A percentile compares a stretch with the other conserved stretches of the same genome.
Evolutionary conservation across 768 basidiomycete genomes (phyloP).

Genomic region (Leccinellum rugosiceps): DNA sequence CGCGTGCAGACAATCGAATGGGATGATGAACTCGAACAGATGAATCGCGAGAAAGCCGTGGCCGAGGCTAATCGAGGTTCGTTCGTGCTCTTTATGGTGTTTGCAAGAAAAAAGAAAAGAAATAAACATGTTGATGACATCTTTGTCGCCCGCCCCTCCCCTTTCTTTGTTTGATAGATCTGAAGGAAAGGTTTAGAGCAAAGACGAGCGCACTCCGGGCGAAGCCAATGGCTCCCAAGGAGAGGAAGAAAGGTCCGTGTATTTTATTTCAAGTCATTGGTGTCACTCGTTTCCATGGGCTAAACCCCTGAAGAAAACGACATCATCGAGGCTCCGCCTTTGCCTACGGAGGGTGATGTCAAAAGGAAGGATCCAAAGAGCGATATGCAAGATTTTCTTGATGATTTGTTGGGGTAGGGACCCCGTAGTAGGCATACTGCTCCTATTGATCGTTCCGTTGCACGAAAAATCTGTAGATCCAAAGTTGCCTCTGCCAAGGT

Average conservation of each 20-base stretch:
- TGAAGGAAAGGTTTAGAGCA: conserved; percentile 56
- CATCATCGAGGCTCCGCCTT: conserved; percentile 49
- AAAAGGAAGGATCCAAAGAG: conserved; percentile 43
- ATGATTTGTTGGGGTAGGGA: conserved; percentile 54
- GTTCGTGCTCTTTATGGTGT: conserved; percentile 5
- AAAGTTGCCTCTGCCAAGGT: neutral
- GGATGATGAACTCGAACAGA: conserved; percentile 61
- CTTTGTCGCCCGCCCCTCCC: neutral
- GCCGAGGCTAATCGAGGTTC: conserved; percentile 77
- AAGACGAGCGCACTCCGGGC: conserved; percentile 47
- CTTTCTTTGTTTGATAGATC: conserved; percentile 36
- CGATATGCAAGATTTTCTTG: conserved; percentile 71
- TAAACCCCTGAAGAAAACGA: conserved; percentile 28
- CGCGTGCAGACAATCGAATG: conserved; percentile 63
- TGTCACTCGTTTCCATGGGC: neutral
- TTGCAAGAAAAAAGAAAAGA: neutral
- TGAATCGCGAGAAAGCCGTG: conserved; percentile 66
- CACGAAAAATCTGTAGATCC: neutral
- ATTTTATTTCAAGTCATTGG: neutral
- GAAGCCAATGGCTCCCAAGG: conserved; percentile 34
- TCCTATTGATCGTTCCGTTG: neutral
- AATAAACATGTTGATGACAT: neutral
- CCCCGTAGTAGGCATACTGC: no score
- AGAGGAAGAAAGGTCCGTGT: conserved; percentile 38
- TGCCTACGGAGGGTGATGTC: conserved; percentile 37